Evolutionary conservation across 2,329 filamentous ascomycete genomes (phyloP).

Genomic region (Fusarium globosum): DNA sequence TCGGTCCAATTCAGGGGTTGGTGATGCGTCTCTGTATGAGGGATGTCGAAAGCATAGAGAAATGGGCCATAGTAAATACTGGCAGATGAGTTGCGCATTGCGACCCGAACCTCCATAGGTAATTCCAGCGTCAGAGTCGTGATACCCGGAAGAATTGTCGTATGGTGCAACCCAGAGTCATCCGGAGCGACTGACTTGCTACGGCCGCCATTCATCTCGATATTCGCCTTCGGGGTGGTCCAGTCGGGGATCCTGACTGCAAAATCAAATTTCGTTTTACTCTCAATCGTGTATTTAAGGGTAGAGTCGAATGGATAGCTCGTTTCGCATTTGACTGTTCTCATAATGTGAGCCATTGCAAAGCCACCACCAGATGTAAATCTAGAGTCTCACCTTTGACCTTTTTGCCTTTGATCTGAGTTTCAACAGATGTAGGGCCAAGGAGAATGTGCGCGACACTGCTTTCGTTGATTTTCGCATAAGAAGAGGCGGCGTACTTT

Average conservation of each 20-base stretch:
- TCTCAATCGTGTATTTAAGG: background rate
- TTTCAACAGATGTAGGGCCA: background rate
- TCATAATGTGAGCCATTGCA: background rate
- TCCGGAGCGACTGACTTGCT: background rate
- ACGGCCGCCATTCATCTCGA: background rate
- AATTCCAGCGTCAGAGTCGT: background rate
- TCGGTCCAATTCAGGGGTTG: background rate
- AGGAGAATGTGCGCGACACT: background rate
- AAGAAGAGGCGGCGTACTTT: background rate
- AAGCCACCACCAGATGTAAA: rapidly evolving
- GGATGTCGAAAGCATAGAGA: background rate
- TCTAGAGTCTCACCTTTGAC: background rate
- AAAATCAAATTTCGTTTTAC: background rate
- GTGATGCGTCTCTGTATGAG: background rate
- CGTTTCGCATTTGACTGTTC: background rate
- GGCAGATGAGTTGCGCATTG: background rate
- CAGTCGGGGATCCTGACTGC: background rate
- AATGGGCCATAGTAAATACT: background rate
- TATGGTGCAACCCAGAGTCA: background rate
- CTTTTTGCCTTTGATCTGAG: background rate
- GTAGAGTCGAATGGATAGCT: background rate
- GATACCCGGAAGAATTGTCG: background rate
- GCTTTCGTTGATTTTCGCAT: background rate
- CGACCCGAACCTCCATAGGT: background rate
- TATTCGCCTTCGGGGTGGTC: background rate